phyloP scores from a whole-genome alignment of 768 basidiomycete species.

The Lentinula boryana region DNA sequence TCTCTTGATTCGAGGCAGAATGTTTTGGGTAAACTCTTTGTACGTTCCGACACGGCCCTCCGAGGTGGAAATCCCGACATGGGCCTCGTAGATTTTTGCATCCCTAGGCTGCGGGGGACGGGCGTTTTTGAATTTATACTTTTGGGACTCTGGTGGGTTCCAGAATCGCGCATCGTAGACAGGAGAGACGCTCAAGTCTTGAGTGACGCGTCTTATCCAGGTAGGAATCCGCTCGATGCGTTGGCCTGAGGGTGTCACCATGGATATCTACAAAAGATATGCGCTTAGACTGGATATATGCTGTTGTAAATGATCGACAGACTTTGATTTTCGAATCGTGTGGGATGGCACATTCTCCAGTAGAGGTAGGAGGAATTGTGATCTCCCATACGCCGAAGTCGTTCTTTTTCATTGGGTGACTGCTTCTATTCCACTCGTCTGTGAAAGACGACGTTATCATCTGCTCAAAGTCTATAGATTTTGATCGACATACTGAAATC shows the following conservation, averaged over 20 bases:
- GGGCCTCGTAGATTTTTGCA: slow-evolving; percentile 91
- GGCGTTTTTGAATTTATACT: slow-evolving; percentile 78
- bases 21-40: slow-evolving; percentile 86
- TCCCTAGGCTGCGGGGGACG: slow-evolving; percentile 62
- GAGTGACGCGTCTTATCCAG: slow-evolving; percentile 95
- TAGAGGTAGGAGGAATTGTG: slow-evolving; percentile 55
- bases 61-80: slow-evolving; percentile 92
- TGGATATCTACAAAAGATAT: slow-evolving; percentile 65
- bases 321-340: slow-evolving; percentile 97
- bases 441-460: slow-evolving; percentile 3
- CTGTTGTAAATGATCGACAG: slow-evolving; percentile 11
- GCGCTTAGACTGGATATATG: neutral
- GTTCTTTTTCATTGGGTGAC: slow-evolving; percentile 83
- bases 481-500: slow-evolving; percentile 80
- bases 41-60: slow-evolving; percentile 90
- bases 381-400: slow-evolving; percentile 90
- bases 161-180: slow-evolving; percentile 97
- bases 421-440: slow-evolving; percentile 86
- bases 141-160: slow-evolving; percentile 77
- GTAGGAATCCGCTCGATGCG: slow-evolving; percentile 90
- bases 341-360: slow-evolving; percentile 76
- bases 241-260: slow-evolving; percentile 72
- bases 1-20: slow-evolving; percentile 82
- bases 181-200: slow-evolving; percentile 84
- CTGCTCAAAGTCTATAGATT: neutral